These are phyloP conservation scores for Tetradesmus lagerheimii DNA, from an alignment of 139 green algal species.

Conservation along the genomic window DNA sequence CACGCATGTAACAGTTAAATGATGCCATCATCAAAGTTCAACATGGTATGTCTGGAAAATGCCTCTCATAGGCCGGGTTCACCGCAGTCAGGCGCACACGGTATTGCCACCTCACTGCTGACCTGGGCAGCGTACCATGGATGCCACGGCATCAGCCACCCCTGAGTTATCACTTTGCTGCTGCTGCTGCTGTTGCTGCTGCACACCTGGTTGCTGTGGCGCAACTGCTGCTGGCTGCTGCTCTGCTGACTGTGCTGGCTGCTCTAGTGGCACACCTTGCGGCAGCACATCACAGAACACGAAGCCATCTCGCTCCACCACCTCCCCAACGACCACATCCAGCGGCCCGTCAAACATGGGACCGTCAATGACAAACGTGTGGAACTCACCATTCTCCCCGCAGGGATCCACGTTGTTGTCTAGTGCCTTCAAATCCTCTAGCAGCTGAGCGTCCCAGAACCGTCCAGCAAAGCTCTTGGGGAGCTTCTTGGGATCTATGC, in stretches of 20 bases:
- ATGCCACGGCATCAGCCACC: neutral
- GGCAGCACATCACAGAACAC: conserved; percentile 47
- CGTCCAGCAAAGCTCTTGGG: conserved; percentile 14
- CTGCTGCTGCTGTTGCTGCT: conserved; percentile 22
- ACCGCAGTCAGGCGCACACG: too few species aligned
- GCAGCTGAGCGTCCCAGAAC: conserved; percentile 22
- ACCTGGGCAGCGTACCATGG: neutral
- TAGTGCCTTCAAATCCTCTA: conserved; percentile 8
- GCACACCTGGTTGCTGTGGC: neutral
- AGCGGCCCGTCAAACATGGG: conserved; percentile 38
- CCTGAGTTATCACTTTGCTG: neutral
- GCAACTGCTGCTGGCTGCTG: neutral
- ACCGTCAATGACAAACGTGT: conserved; percentile 49
- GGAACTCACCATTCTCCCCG: conserved; percentile 51
- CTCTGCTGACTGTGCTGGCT: neutral
- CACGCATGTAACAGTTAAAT: too few species aligned
- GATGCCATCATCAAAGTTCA: too few species aligned
- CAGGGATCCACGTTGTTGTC: conserved; percentile 42
- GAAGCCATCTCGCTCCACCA: conserved; percentile 45
- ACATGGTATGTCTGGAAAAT: neutral
- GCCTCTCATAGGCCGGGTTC: too few species aligned
- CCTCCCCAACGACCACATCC: conserved; percentile 7
- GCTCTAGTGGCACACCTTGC: neutral
- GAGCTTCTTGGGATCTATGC: conserved; percentile 28
- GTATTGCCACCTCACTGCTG: neutral